Evolutionary conservation across 495 filamentous ascomycete genomes (phyloP), one percentile per base, ranked within the genome.

Genomic region (Aspergillus ostianus): DNA sequence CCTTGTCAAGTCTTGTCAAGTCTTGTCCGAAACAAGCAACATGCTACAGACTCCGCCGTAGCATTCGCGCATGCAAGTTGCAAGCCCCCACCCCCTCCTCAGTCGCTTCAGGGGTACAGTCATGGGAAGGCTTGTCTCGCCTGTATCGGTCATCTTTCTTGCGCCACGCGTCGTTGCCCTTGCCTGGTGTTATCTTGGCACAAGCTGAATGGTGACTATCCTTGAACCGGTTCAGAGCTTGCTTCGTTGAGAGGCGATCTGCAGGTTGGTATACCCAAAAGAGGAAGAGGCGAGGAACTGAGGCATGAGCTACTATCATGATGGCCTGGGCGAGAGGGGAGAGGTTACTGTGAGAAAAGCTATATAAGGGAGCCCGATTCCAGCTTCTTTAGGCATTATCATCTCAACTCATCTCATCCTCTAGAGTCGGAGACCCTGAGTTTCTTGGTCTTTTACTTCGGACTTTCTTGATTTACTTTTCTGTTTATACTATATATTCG

Each of bases 21-120:
- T 41, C 53, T 60, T 54, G 46, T 36, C 46, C 56, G 20, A 41
- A 57, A 56, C 59, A 61, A 61, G 59, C 59, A 52, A 56, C 36
- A 5, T 41, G 36, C 36, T 52, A n/a, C 17, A 10, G 21, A 29
- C 50, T 52, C 23, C 17, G 29, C 52, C 7, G 52, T 55, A 55
- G 32, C 52, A 55, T 55, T 32, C 50, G 21, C n/a, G n/a, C 36
- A 41, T 41, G 36, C 36, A 17, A 41, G 12, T 17, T 41, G 36
- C 36, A 41, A 41, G 36, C 10, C 10, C 36, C 36, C 10, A 0
- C 36, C 36, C 10, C 12, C 10, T 4, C 13, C 15, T 4, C 36
- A 7, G 12, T 41, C 36, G 2, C 36, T 15, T 15, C 36, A 41
- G 36, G 36, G 36, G 36, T 41, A 10, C 36, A 41, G 36, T 8